These are phyloP conservation scores for Colletotrichum theobromicola DNA, from an alignment of 2,329 filamentous ascomycete genomes.

Conservation along the genomic window DNA sequence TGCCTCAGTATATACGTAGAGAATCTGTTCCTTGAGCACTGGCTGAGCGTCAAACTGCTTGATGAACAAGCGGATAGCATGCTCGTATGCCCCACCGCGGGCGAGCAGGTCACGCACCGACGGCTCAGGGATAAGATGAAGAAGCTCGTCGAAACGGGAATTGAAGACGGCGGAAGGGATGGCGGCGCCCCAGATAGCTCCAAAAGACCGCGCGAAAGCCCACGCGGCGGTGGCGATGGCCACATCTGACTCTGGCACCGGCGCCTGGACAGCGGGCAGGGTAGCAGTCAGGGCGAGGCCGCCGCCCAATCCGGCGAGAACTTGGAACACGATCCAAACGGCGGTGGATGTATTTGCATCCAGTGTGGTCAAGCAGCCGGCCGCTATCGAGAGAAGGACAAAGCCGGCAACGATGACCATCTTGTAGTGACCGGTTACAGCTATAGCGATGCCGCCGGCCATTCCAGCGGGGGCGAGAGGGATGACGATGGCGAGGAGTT, in stretches of 20 bases:
- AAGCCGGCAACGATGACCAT: not conserved
- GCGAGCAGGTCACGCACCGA: not conserved
- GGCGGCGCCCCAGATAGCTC: conserved; percentile 42
- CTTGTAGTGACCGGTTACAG: not conserved
- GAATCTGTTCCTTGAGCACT: not conserved
- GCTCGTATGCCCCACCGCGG: not conserved
- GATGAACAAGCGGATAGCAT: not conserved
- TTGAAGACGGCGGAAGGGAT: conserved; percentile 39
- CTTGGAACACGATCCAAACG: conserved; percentile 33
- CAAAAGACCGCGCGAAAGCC: conserved; percentile 42
- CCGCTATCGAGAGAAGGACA: not conserved
- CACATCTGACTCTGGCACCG: conserved; percentile 28
- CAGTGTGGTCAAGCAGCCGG: not conserved
- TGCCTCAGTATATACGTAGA: not conserved
- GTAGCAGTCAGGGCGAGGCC: conserved; percentile 38
- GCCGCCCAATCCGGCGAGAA: conserved; percentile 25
- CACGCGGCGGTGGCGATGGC: conserved; percentile 34
- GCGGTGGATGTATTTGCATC: not conserved
- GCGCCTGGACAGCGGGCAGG: conserved; percentile 39
- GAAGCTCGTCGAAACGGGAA: not conserved
- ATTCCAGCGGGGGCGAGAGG: not conserved
- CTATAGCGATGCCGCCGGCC: not conserved
- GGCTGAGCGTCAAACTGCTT: not conserved
- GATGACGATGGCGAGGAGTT: not conserved
- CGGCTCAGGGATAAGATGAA: not conserved